A percentile compares a stretch with the other conserved stretches of the same genome.
phyloP scores from a whole-genome alignment of 257 asterid species.

The Solanum ossicruentum region DNA sequence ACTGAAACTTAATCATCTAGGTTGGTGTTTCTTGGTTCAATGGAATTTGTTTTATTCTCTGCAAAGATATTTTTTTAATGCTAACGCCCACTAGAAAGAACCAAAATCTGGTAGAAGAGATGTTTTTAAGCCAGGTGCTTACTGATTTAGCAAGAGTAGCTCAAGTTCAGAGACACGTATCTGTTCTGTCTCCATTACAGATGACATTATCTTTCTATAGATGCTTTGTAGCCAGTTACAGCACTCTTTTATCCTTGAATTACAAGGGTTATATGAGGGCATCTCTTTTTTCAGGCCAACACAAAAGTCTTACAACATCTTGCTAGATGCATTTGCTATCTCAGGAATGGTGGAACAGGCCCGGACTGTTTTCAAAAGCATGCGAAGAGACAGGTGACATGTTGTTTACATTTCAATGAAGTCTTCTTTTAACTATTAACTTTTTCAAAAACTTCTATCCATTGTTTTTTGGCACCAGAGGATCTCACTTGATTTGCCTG shows the following conservation, averaged over 20 bases:
- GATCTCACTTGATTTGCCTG: neutral
- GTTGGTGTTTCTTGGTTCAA: neutral
- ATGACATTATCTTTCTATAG: neutral
- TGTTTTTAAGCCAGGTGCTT: neutral
- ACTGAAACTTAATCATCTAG: neutral
- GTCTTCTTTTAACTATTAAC: neutral
- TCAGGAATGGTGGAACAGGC: constrained; percentile 99
- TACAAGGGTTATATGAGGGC: neutral
- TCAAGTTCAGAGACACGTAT: neutral
- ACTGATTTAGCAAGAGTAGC: neutral
- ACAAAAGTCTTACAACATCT: constrained; percentile 79
- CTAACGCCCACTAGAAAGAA: neutral
- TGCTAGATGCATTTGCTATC: constrained; percentile 97
- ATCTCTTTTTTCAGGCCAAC: constrained; percentile 58
- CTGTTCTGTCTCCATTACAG: neutral
- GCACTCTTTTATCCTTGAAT: neutral
- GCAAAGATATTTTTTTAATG: neutral
- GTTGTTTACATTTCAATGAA: neutral
- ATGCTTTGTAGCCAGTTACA: neutral
- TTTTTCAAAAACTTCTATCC: neutral
- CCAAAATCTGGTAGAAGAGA: neutral
- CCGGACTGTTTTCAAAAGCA: constrained; percentile 79
- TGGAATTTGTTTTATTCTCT: neutral
- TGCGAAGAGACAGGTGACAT: constrained; percentile 84
- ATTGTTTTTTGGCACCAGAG: neutral